Evolutionary conservation across 2,329 filamentous ascomycete species (phyloP).

Genomic region (Colletotrichum liriopes): DNA sequence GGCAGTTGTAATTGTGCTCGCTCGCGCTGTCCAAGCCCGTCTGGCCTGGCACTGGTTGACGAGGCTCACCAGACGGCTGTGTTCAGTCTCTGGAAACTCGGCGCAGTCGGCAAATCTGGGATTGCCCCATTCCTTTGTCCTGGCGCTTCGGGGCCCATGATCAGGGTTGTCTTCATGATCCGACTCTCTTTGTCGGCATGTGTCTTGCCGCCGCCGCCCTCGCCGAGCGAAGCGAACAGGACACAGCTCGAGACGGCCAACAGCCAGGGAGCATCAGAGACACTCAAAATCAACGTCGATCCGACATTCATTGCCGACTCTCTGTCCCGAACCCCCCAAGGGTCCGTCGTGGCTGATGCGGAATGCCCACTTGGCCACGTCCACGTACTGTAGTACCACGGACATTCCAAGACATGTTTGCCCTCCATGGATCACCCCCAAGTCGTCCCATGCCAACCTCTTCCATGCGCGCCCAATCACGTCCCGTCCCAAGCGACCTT

Average conservation of each 20-base stretch:
- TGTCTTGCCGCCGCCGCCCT: slow-evolving; percentile 10
- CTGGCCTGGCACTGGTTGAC: too few relatives aligned
- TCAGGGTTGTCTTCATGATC: not conserved
- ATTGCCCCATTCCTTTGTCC: not conserved
- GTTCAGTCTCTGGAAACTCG: not conserved
- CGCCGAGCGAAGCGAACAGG: not conserved
- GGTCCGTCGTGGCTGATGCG: not conserved
- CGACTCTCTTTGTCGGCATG: slow-evolving; percentile 10
- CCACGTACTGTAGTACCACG: too few relatives aligned
- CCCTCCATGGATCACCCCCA: not conserved
- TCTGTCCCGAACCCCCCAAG: slow-evolving; percentile 21
- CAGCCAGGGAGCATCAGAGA: slow-evolving; percentile 5
- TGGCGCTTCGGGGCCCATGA: not conserved
- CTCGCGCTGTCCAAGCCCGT: not conserved
- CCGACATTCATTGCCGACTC: slow-evolving; percentile 31
- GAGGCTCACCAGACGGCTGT: not conserved
- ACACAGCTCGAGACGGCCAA: not conserved
- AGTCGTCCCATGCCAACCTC: not conserved
- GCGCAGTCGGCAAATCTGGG: not conserved
- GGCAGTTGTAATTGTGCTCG: slow-evolving; percentile 34
- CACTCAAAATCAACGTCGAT: slow-evolving; percentile 18
- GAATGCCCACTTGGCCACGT: too few relatives aligned
- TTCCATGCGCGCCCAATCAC: not conserved
- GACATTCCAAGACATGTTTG: slow-evolving; percentile 16
- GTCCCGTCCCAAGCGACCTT: not conserved